Conservation (phyloP, 208 protist species). For the Acanthamoeba sp. region DNA sequence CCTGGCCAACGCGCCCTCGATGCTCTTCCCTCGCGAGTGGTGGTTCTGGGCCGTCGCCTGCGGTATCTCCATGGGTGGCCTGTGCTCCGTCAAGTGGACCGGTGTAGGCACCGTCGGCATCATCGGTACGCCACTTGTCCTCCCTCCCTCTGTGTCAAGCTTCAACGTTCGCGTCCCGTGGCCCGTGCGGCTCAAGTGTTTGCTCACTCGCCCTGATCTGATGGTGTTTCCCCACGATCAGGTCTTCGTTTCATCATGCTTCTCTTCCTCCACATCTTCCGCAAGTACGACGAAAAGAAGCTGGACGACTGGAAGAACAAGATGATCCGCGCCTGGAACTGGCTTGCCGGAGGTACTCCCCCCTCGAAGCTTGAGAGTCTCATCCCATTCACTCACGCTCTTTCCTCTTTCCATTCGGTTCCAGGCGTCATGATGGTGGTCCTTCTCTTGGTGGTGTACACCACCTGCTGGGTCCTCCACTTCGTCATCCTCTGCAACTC, state of each 20-base stretch:
- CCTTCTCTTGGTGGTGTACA: slow-evolving; percentile 56
- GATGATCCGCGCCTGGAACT: slow-evolving; percentile 48
- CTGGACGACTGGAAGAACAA: slow-evolving; percentile 47
- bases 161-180: background rate
- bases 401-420: background rate
- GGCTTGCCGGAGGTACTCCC: slow-evolving; percentile 24
- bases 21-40: slow-evolving; percentile 64
- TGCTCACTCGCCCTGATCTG: background rate
- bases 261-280: slow-evolving; percentile 51
- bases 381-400: no score
- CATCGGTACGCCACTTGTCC: background rate
- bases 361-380: background rate
- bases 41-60: slow-evolving; percentile 44
- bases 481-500: slow-evolving; percentile 59
- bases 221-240: background rate
- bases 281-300: slow-evolving; percentile 65
- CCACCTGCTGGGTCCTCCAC: slow-evolving; percentile 72
- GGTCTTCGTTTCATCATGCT: slow-evolving; percentile 53
- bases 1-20: background rate
- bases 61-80: slow-evolving; percentile 61
- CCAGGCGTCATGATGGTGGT: slow-evolving; percentile 45
- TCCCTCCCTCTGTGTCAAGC: no score
- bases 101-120: slow-evolving; percentile 59
- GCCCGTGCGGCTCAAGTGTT: no score
- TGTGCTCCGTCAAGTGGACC: slow-evolving; percentile 57